A percentile compares a stretch with the other conserved stretches of the same genome.
Evolutionary conservation across 345 rosid genomes (phyloP).

Genomic region (Rhodamnia argentea): DNA sequence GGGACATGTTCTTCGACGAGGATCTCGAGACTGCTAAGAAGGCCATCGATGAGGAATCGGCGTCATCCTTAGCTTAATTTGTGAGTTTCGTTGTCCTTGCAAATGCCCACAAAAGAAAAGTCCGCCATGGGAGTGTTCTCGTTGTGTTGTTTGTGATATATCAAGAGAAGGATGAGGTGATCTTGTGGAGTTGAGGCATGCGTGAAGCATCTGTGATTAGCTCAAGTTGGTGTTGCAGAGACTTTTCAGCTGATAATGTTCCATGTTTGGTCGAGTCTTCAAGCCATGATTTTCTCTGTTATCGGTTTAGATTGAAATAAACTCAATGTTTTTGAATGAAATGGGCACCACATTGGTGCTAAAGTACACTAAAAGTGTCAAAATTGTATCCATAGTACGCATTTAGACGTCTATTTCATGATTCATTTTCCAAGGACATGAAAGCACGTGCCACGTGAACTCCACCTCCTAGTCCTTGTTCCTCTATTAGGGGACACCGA

Average conservation of each 20-base stretch:
- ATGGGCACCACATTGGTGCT: not conserved
- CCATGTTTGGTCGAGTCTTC: not conserved
- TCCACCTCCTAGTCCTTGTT: no score
- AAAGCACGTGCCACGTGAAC: no score
- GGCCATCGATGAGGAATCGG: conserved; percentile 12
- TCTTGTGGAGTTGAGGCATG: not conserved
- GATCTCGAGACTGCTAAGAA: conserved; percentile 55
- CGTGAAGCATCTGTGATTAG: not conserved
- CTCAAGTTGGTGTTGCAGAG: not conserved
- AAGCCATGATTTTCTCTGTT: not conserved
- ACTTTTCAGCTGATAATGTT: not conserved
- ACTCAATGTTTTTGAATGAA: not conserved
- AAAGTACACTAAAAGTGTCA: no score
- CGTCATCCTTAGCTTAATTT: not conserved
- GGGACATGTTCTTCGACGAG: conserved; percentile 85
- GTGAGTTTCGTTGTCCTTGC: not conserved
- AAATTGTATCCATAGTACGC: no score
- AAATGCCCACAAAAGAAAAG: not conserved
- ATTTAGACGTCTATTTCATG: no score
- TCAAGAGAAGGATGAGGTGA: not conserved
- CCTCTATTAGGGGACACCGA: no score
- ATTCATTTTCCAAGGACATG: no score
- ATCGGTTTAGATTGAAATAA: not conserved
- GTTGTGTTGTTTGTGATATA: not conserved
- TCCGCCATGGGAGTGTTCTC: not conserved